Evolutionary conservation across 495 filamentous ascomycete genomes (phyloP).

Genomic region (Aspergillus incahuasiensis): DNA sequence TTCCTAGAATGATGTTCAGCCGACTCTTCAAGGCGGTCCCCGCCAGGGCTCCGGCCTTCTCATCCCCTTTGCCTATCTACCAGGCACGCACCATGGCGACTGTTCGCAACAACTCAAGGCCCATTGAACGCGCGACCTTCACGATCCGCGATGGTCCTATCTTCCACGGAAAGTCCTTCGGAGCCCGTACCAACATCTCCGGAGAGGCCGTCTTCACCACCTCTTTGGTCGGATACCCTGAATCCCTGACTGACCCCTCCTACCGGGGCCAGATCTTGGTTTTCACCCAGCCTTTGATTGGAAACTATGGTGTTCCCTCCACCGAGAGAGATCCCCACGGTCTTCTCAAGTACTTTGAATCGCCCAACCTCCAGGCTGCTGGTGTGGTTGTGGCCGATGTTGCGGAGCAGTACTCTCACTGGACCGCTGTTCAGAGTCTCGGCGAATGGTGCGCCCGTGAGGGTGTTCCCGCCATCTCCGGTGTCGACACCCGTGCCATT

Average conservation of each 20-base stretch:
- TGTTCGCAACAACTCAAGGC: constrained; percentile 52
- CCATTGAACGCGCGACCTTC: constrained; percentile 81
- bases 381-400: constrained; percentile 95
- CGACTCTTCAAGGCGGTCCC: constrained; percentile 57
- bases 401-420: constrained; percentile 90
- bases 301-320: constrained; percentile 94
- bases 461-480: constrained; percentile 92
- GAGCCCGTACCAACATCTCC: constrained; percentile 84
- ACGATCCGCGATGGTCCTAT: constrained; percentile 94
- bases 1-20: constrained; percentile 60
- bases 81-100: constrained; percentile 65
- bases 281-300: constrained; percentile 97
- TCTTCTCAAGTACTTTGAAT: constrained; percentile 89
- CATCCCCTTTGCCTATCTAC: constrained; percentile 39
- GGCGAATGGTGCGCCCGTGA: constrained; percentile 92
- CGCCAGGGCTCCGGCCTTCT: constrained; percentile 48
- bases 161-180: constrained; percentile 90
- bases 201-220: constrained; percentile 96
- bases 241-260: constrained; percentile 97
- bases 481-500: constrained; percentile 94
- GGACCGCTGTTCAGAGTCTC: constrained; percentile 94
- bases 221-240: constrained; percentile 89
- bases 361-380: constrained; percentile 90
- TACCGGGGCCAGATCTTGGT: constrained; percentile 98
- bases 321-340: constrained; percentile 69